Conservation (phyloP, 768 basidiomycete genomes). For the Mycena albidolilacea region DNA sequence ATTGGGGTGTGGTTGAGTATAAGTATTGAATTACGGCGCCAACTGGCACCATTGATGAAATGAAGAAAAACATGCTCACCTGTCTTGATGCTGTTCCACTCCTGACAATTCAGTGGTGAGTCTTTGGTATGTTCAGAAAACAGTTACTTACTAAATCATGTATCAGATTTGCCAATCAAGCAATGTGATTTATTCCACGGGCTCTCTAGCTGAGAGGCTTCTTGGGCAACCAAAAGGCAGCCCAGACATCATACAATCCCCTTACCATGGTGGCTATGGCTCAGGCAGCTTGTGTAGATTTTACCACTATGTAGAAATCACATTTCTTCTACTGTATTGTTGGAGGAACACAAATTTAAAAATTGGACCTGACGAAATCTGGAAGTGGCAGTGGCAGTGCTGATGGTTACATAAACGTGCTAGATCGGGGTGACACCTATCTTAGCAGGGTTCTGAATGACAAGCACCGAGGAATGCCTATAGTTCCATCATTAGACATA, state of each 20-base stretch:
- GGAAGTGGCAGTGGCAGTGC: background rate
- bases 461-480: constrained; percentile 14
- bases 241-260: constrained; percentile 49
- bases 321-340: background rate
- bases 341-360: background rate
- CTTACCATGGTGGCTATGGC: constrained; percentile 34
- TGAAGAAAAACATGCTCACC: background rate
- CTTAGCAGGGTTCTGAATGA: constrained; percentile 10
- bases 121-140: background rate
- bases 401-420: background rate
- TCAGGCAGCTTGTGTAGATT: constrained; percentile 4
- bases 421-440: background rate
- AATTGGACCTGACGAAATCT: background rate
- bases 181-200: constrained; percentile 46
- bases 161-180: constrained; percentile 44
- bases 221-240: constrained; percentile 49
- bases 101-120: background rate
- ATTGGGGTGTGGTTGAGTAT: constrained; percentile 3
- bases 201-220: constrained; percentile 46
- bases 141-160: background rate
- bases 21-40: background rate
- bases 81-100: constrained; percentile 6
- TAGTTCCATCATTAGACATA: background rate
- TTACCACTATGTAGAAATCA: background rate
- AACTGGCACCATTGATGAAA: background rate